phyloP scores from a whole-genome alignment of 352 stramenopile genomes.

The Globisporangium megalacanthum region DNA sequence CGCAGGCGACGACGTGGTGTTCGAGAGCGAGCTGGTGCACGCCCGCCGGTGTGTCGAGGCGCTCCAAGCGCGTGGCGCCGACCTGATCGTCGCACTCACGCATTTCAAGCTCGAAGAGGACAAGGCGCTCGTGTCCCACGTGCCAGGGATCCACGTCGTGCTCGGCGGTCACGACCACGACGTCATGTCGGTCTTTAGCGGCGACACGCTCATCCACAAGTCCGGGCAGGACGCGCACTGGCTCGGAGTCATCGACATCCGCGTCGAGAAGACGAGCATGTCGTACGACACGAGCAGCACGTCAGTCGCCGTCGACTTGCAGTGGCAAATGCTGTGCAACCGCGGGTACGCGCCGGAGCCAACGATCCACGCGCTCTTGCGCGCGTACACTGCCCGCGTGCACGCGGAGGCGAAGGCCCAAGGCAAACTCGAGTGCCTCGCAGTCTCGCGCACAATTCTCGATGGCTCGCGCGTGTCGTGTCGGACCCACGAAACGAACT shows the following conservation, averaged over 20 bases:
- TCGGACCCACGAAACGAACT: slow-evolving; percentile 57
- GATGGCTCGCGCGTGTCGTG: slow-evolving; percentile 63
- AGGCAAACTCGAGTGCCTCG: slow-evolving; percentile 36
- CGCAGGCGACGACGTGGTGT: slow-evolving; percentile 36
- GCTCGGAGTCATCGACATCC: slow-evolving; percentile 76
- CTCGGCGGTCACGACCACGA: slow-evolving; percentile 92
- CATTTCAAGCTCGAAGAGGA: slow-evolving; percentile 80
- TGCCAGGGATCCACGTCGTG: slow-evolving; percentile 78
- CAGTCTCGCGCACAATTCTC: slow-evolving; percentile 27
- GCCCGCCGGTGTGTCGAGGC: slow-evolving; percentile 51
- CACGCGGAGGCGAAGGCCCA: slow-evolving; percentile 42
- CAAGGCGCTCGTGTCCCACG: slow-evolving; percentile 47
- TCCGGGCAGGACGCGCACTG: slow-evolving; percentile 86
- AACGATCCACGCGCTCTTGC: not conserved
- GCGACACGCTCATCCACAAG: slow-evolving; percentile 87
- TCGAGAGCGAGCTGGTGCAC: slow-evolving; percentile 43
- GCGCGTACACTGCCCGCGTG: slow-evolving; percentile 14
- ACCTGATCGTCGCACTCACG: slow-evolving; percentile 84
- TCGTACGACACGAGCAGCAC: not conserved
- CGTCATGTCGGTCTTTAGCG: slow-evolving; percentile 76
- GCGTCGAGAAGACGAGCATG: slow-evolving; percentile 29
- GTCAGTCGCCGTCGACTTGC: not conserved
- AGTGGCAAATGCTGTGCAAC: slow-evolving; percentile 7
- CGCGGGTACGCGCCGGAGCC: not conserved
- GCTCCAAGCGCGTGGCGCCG: slow-evolving; percentile 53